phyloP scores from a whole-genome alignment of 1,284 basidiomycete species.

The Fomitopsis schrenkii region DNA sequence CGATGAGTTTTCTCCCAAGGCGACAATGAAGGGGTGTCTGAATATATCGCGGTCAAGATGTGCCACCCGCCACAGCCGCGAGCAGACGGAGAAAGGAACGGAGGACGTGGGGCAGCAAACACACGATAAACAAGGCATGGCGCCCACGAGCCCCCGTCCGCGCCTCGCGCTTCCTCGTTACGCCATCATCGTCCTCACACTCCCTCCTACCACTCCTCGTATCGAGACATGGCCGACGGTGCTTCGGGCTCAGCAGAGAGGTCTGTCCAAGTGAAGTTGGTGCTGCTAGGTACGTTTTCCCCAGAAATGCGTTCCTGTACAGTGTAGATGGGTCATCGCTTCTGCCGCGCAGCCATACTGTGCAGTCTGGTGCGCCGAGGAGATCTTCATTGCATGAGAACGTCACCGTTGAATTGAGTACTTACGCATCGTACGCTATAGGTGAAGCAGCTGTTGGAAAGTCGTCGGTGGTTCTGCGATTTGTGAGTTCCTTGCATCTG shows the following conservation, averaged over 20 bases:
- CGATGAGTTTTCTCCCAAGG: not conserved
- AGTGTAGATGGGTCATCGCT: not conserved
- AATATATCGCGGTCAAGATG: not conserved
- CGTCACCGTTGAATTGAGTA: not conserved
- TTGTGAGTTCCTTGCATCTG: constrained; percentile 57
- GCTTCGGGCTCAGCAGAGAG: constrained; percentile 73
- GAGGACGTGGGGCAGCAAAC: constrained; percentile 5
- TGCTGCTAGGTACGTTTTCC: constrained; percentile 65
- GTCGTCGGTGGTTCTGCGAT: constrained; percentile 97
- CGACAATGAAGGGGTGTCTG: not conserved
- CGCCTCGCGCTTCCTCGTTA: constrained; percentile 19
- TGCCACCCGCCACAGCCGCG: not conserved
- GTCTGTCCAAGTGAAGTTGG: constrained; percentile 89
- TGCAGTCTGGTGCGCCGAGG: not conserved
- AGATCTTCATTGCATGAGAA: not conserved
- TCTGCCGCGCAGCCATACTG: not conserved
- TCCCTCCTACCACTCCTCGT: constrained; percentile 13
- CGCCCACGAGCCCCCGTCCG: constrained; percentile 12
- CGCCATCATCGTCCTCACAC: constrained; percentile 19
- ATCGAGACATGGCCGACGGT: constrained; percentile 60
- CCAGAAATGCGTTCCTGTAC: not conserved
- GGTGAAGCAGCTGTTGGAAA: constrained; percentile 99
- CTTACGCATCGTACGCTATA: constrained; percentile 29
- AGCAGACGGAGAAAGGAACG: not conserved
- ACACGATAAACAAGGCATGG: constrained; percentile 14